Conservation (phyloP, 495 filamentous ascomycete genomes). For the Xanthoparmelia taractica region DNA sequence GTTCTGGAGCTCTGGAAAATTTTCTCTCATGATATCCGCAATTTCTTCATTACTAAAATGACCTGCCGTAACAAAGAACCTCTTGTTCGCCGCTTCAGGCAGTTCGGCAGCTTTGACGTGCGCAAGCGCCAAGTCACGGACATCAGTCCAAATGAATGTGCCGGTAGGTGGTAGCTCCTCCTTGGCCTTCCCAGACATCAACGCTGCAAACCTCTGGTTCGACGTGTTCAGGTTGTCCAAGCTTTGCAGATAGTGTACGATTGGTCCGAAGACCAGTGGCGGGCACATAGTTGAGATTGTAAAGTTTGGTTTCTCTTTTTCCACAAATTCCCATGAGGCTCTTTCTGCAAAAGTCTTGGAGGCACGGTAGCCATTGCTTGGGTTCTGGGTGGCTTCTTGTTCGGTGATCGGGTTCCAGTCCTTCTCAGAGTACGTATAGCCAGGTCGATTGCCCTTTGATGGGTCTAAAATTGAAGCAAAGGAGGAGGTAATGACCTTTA, state of each 20-base stretch:
- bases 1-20: slow-evolving; percentile 56
- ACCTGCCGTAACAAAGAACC: slow-evolving; percentile 62
- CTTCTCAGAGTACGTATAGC: slow-evolving; percentile 57
- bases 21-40: slow-evolving; percentile 53
- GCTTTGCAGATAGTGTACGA: slow-evolving; percentile 58
- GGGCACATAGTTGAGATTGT: slow-evolving; percentile 63
- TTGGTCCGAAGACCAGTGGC: slow-evolving; percentile 65
- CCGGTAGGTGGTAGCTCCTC: slow-evolving; percentile 51
- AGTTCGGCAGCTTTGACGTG: slow-evolving; percentile 65
- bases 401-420: slow-evolving; percentile 81
- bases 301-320: slow-evolving; percentile 72
- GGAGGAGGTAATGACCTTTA: slow-evolving; percentile 63
- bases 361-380: slow-evolving; percentile 57
- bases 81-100: slow-evolving; percentile 56
- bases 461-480: slow-evolving; percentile 67
- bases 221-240: slow-evolving; percentile 63
- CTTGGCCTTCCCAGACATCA: slow-evolving; percentile 60
- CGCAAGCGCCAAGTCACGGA: slow-evolving; percentile 61
- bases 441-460: slow-evolving; percentile 41
- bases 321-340: slow-evolving; percentile 75
- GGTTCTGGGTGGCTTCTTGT: slow-evolving; percentile 52
- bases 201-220: slow-evolving; percentile 46
- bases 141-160: slow-evolving; percentile 56
- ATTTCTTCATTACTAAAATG: slow-evolving; percentile 59
- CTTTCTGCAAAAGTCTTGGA: slow-evolving; percentile 60